Base-by-base conservation (phyloP, 2,329 filamentous ascomycete species). In the Thielaviopsis punctulata region DNA sequence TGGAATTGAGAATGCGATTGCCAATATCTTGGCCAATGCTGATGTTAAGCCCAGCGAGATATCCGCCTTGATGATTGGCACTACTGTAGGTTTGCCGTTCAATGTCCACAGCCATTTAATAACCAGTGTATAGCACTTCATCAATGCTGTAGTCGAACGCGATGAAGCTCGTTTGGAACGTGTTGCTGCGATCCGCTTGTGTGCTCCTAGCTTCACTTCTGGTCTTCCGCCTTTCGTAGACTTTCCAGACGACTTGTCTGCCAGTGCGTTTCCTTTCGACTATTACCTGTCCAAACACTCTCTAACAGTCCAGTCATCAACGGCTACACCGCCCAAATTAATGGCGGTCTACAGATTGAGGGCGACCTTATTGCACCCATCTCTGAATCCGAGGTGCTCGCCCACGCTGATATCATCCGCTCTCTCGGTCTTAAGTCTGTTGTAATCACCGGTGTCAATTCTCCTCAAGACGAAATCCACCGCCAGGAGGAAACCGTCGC, bases 361-460 rank as follows among this genome's bases (percentile, higher is more conserved):
- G 58, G 57, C 23, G 55, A 54, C 4, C 53, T 58, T 2, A 58
- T 60, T 47, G 54, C 57, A 0, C 46, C 52, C 1, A 50, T 60
- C 13, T 48, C 56, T 19, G 46, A 56, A 27, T 21, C 50, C 2
- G 48, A 56, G 8, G 39, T 60, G 7, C 45, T 54, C 15, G 53
- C 53, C 1, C 56, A 58, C 21, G 58, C 58, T 1, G 25, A 9
- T 10, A 22, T 48, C 25, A 62, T 65, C 51, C 57, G 55, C 24
- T 48, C 51, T n/a, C 57, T 57, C 13, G 57, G 61, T 2, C 43
- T 65, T 62, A 59, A 51, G 19, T 68, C 67, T 39, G 64, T 81
- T 1, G 76, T 77, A 0, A 64, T 81, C 4, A 70, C 73, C 4
- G 76, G 76, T 1, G 69, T 79, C 8, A 79, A 76, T 61, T 75